These are phyloP conservation scores for Phaeophleospora eucalypticola DNA, from an alignment of 2,329 filamentous ascomycete genomes.

Conservation along the genomic window DNA sequence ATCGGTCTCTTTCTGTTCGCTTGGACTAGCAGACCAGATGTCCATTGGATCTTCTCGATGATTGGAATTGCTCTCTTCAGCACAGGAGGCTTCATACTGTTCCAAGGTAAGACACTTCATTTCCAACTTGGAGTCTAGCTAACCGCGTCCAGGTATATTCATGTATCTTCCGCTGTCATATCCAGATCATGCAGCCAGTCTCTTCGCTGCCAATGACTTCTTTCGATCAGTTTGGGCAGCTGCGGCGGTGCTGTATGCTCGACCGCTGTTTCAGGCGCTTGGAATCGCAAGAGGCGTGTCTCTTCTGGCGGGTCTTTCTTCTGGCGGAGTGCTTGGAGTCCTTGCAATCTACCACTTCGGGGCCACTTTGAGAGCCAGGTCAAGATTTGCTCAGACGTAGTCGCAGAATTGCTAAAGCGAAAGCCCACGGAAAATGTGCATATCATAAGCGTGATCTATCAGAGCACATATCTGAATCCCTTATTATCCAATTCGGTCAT, in stretches of 20 bases:
- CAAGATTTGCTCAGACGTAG: not conserved
- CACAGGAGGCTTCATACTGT: conserved; percentile 36
- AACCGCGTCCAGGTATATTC: too few relatives aligned
- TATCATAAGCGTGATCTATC: too few relatives aligned
- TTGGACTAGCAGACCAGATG: conserved; percentile 25
- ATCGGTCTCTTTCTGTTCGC: conserved; percentile 32
- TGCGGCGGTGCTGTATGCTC: too few relatives aligned
- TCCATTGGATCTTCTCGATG: conserved; percentile 39
- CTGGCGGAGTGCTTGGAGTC: conserved; percentile 37
- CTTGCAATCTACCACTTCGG: conserved; percentile 5
- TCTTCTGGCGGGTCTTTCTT: too few relatives aligned
- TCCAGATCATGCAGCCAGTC: conserved; percentile 47
- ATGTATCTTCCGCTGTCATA: conserved; percentile 38
- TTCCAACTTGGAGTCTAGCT: too few relatives aligned
- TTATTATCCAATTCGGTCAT: conserved; percentile 55
- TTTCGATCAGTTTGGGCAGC: too few relatives aligned
- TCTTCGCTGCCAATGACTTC: too few relatives aligned
- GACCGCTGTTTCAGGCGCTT: too few relatives aligned
- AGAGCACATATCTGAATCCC: conserved; percentile 50
- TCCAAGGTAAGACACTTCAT: too few relatives aligned
- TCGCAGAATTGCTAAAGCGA: too few relatives aligned
- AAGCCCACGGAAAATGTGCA: too few relatives aligned
- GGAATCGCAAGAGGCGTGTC: too few relatives aligned
- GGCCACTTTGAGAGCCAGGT: conserved; percentile 1
- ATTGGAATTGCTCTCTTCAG: conserved; percentile 38